These are phyloP conservation scores for Hibiscus tridactylites DNA, from an alignment of 345 rosid species.

Conservation along the genomic window DNA sequence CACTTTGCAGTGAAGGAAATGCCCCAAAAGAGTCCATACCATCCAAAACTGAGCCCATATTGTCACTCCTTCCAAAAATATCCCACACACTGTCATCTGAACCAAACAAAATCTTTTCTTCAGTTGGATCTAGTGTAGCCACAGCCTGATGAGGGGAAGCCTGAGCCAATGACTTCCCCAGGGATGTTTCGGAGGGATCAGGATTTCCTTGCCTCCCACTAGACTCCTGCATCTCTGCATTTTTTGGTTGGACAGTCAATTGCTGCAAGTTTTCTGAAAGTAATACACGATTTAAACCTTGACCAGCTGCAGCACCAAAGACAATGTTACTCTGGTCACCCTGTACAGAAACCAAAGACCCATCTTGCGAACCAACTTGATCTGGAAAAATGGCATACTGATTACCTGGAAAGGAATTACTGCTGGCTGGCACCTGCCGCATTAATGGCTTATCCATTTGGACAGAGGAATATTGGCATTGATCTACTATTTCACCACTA, in stretches of 20 bases:
- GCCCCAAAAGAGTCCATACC: conserved; percentile 36
- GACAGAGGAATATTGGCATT: conserved; percentile 33
- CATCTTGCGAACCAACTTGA: conserved; percentile 37
- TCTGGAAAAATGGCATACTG: conserved; percentile 38
- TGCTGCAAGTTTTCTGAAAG: conserved; percentile 37
- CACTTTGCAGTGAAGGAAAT: conserved; percentile 73
- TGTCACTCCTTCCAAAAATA: conserved; percentile 48
- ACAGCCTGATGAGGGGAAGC: conserved; percentile 35
- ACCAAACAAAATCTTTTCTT: conserved; percentile 64
- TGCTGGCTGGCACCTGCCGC: conserved; percentile 4
- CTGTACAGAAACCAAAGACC: conserved; percentile 41
- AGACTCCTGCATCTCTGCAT: conserved; percentile 33
- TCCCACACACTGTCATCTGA: conserved; percentile 10
- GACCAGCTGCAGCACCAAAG: conserved; percentile 28
- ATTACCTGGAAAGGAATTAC: conserved; percentile 39
- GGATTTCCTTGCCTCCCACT: conserved; percentile 29
- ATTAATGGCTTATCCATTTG: conserved; percentile 45
- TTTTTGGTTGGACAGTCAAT: conserved; percentile 32
- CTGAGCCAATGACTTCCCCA: conserved; percentile 28
- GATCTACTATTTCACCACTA: conserved; percentile 37
- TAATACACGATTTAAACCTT: conserved; percentile 31
- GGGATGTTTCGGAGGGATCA: conserved; percentile 33
- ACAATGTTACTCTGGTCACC: conserved; percentile 34
- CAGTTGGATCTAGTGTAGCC: conserved; percentile 78
- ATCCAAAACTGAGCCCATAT: conserved; percentile 37